phyloP scores from a whole-genome alignment of 2,329 filamentous ascomycete species.

The Cordyceps farinosa region DNA sequence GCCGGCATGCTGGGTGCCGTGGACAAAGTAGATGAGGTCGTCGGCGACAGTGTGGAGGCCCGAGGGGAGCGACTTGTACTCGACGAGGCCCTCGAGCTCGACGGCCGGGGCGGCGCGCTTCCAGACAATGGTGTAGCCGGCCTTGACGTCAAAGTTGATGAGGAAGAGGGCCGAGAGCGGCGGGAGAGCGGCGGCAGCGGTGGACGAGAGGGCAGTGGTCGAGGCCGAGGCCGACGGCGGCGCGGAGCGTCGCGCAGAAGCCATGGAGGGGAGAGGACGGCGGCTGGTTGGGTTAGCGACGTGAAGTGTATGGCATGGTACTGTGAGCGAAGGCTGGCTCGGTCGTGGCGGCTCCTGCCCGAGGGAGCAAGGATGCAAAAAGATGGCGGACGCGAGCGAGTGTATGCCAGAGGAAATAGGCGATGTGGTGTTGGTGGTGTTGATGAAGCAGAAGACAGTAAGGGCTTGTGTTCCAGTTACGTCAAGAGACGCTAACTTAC shows the following conservation, averaged over 20 bases:
- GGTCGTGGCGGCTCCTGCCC: neutral
- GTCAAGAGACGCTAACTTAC: neutral
- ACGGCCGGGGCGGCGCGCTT: conserved; percentile 68
- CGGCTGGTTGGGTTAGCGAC: neutral
- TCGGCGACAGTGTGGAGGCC: conserved; percentile 84
- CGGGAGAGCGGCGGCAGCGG: conserved; percentile 38
- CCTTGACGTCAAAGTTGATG: conserved; percentile 88
- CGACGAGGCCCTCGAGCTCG: conserved; percentile 79
- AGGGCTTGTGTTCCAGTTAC: neutral
- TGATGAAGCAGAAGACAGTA: neutral
- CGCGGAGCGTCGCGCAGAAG: conserved; percentile 34
- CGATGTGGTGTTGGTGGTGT: neutral
- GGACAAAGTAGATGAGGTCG: conserved; percentile 92
- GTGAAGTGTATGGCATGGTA: neutral
- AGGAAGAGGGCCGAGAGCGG: conserved; percentile 77
- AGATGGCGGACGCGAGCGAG: neutral
- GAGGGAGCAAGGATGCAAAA: neutral
- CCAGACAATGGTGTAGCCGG: conserved; percentile 89
- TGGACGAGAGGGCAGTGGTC: conserved; percentile 37
- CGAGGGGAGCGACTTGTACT: conserved; percentile 94
- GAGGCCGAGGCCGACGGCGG: conserved; percentile 4
- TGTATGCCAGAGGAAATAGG: neutral
- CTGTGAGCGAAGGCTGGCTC: neutral
- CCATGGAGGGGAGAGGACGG: conserved; percentile 30
- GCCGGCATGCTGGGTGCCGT: conserved; percentile 74